Conservation (phyloP, 2,329 filamentous ascomycete species). For the Penicillium hesseltinei region DNA sequence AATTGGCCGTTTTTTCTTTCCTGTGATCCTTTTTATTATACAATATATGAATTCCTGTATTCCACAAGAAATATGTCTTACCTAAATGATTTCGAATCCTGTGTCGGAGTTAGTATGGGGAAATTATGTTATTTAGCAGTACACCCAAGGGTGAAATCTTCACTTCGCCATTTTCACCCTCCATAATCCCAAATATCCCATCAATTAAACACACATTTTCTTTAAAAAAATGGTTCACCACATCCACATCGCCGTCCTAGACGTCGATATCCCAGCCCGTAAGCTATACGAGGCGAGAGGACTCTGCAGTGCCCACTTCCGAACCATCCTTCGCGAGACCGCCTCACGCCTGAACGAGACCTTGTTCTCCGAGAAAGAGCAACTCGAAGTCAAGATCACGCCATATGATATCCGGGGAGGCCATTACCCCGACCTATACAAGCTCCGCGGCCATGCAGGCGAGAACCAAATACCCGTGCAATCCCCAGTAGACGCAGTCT, state of each 20-base stretch:
- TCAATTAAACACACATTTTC: background rate
- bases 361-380: constrained; percentile 11
- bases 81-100: constrained; percentile 8
- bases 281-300: constrained; percentile 25
- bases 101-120: background rate
- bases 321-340: constrained; percentile 26
- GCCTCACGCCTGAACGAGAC: constrained; percentile 22
- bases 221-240: constrained; percentile 18
- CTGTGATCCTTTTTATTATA: constrained; percentile 10
- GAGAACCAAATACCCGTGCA: constrained; percentile 14
- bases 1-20: constrained; percentile 4
- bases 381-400: constrained; percentile 22
- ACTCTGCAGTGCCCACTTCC: constrained; percentile 28
- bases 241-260: constrained; percentile 28
- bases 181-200: background rate
- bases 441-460: constrained; percentile 15
- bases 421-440: constrained; percentile 26
- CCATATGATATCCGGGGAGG: constrained; percentile 28
- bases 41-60: background rate
- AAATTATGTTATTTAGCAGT: constrained; percentile 1
- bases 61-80: constrained; percentile 10
- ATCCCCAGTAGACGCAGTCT: constrained; percentile 27
- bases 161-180: background rate
- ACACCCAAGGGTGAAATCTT: background rate
- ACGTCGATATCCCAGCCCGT: constrained; percentile 28